Base-by-base conservation (phyloP, 106 monocot species). In the Hemerocallis citrina region DNA sequence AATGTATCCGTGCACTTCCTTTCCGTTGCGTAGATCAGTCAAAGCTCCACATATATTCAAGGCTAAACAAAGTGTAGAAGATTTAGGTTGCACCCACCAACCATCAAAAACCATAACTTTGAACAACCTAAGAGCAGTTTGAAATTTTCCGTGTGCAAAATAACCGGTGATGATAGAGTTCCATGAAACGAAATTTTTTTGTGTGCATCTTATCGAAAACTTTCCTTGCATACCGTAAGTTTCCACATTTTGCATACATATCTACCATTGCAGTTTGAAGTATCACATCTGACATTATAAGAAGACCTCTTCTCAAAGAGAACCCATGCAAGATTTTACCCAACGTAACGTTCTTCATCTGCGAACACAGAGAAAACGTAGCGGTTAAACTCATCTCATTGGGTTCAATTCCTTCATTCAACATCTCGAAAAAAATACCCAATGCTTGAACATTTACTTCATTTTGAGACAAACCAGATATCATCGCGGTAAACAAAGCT, bases 101-200 rank as follows among this genome's bases (percentile, higher is more conserved):
- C 55, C 57, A 57, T 61, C 47, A 6, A 41, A 46, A 17, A 70
- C 32, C 74, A 66, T 74, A 50, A 62, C 52, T 30, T 33, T 70
- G 33, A 80, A 80, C 37, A 74, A 27, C n/a, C 55, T 31, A 19
- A 75, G 70, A 9, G 66, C 70, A 35, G 1, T 65, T 32, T 62
- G 33, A 39, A 74, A 54, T 9, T 32, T 23, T 19, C 70, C 70
- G 36, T 57, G 60, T 13, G 59, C 40, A 29, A 44, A 64, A 61
- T 34, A 70, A 8, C 63, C 56, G 27, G 10, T 32, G 25, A 70
- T 72, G 37, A 75, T 75, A 8, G 57, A 47, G 45, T 71, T 57
- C 80, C 80, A 75, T 14, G 75, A 75, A 7, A 68, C 67, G 27
- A 58, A 21, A 42, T 80, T 80, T 56, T 75, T 80, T 30, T 52